Conservation (phyloP, 169 alveolate genomes). For the Amoebophrya sp. region DNA sequence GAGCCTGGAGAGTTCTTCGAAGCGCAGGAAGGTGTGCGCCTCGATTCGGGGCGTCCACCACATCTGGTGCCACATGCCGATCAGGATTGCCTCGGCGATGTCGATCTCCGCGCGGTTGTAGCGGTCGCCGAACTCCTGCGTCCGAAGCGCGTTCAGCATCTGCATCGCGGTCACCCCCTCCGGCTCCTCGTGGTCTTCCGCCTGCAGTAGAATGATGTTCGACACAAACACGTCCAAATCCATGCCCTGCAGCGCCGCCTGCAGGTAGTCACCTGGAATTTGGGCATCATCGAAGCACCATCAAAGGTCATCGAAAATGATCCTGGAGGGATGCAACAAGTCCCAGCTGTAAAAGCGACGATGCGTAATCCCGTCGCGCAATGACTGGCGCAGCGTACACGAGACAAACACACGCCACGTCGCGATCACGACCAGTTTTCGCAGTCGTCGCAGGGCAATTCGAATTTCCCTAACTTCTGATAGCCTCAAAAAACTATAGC, state of each 20-base stretch:
- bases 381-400: too few species aligned
- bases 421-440: too few species aligned
- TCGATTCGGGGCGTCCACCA: background rate
- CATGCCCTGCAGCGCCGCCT: constrained; percentile 1
- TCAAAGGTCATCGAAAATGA: too few species aligned
- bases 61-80: background rate
- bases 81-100: background rate
- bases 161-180: background rate
- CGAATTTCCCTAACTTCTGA: too few species aligned
- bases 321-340: too few species aligned
- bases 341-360: too few species aligned
- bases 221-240: background rate
- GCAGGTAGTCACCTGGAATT: background rate
- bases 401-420: too few species aligned
- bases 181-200: background rate
- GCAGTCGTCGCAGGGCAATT: too few species aligned
- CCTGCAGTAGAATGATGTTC: background rate
- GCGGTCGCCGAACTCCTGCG: background rate
- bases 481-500: too few species aligned
- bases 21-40: background rate
- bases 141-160: background rate
- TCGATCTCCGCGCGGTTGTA: background rate
- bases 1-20: background rate
- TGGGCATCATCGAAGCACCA: too few species aligned
- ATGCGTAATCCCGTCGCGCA: too few species aligned